phyloP scores from a whole-genome alignment of 2,329 filamentous ascomycete genomes.

The Pyricularia grisea region DNA sequence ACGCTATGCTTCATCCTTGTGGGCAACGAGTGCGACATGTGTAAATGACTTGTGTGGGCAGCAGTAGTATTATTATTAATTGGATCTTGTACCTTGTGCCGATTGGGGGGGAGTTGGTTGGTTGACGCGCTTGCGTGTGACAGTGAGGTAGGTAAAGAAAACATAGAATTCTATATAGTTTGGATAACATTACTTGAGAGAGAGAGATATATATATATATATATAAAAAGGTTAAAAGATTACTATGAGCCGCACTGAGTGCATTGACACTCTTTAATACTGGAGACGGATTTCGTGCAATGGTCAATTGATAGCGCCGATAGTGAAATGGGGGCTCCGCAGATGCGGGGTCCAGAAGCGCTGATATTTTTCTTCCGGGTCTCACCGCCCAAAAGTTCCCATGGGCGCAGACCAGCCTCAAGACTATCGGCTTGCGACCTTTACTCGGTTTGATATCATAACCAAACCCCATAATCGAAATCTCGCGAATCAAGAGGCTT shows the following conservation, averaged over 20 bases:
- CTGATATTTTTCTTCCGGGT: conserved; percentile 4
- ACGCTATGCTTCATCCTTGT: no score
- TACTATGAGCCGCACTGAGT: not conserved
- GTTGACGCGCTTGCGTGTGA: no score
- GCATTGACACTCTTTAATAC: not conserved
- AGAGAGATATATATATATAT: no score
- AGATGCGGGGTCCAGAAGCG: not conserved
- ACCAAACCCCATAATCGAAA: not conserved
- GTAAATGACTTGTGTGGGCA: no score
- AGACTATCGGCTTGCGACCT: not conserved
- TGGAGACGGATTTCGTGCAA: not conserved
- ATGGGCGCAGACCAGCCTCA: not conserved
- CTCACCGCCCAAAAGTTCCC: conserved; percentile 6
- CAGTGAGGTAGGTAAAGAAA: no score
- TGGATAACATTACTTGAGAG: no score
- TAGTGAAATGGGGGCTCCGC: conserved; percentile 8
- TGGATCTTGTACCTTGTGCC: no score
- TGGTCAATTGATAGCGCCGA: conserved; percentile 1
- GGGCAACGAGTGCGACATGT: no score
- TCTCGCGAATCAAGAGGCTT: not conserved
- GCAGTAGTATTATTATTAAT: no score
- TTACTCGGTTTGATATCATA: not conserved
- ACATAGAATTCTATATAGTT: no score
- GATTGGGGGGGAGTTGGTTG: no score
- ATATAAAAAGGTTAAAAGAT: no score